Base-by-base conservation (phyloP, 1,284 basidiomycete species). In the Vanrija sp. region DNA sequence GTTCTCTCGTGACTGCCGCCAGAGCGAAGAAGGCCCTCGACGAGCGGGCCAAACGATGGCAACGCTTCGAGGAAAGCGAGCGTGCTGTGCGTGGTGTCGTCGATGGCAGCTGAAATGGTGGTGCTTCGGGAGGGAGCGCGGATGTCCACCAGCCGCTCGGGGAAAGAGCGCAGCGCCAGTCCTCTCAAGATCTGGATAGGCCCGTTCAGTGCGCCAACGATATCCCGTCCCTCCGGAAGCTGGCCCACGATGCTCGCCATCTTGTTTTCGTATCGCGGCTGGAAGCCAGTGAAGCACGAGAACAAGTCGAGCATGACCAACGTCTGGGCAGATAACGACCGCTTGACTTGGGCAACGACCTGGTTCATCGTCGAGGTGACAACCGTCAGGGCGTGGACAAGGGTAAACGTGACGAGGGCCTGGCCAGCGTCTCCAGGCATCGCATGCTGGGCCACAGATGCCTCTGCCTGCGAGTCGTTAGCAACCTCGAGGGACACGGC, bases 91-190 rank as follows among this genome's bases (percentile, higher is more conserved):
- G 75, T 75, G 12, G 61, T 61, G 35, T 71, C 70, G 44, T 62
- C 58, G 22, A 75, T 68, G 9, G 56, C 52, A 2, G 61, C 62
- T 3, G 62, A 64, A 0, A 54, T 25, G 1, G 47, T 35, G 5
- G 39, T 49, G 22, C 58, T 59, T 4, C 56, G 53, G 14, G 38
- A 25, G 0, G 66, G 53, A 4, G 63, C 53, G 15, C 67, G 62
- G 42, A 76, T 72, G 58, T 76, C 75, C 10, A 73, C 72, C 16
- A 75, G 57, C 2, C 68, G 53, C 51, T 75, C 73, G 14, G 75
- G 73, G 68, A 75, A 76, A n/a, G 68, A 70, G 15, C 75, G 63
- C 16, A 66, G 57, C 10, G 59, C 63, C 14, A 74, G 57, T 6
- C 53, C 54, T 7, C 69, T 61, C 8, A 72, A 51, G 6, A 59